Evolutionary conservation across 306 rosid genomes (phyloP).

Genomic region (Acmispon strigosus): DNA sequence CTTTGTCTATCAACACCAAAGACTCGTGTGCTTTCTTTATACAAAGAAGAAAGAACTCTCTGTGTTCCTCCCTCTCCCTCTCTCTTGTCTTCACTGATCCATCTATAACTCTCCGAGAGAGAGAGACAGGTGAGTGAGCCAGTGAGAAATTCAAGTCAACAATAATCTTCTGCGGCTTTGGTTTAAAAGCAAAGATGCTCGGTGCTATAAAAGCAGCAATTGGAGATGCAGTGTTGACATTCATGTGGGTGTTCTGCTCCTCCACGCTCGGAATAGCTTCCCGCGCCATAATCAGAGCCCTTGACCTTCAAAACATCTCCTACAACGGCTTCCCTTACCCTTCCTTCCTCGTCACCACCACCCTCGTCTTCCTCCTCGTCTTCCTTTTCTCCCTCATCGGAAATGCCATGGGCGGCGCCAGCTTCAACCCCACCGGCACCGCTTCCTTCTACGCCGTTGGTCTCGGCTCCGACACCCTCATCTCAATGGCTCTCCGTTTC

Average conservation of each 20-base stretch:
- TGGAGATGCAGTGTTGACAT: slow-evolving; percentile 63
- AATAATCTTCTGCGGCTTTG: background rate
- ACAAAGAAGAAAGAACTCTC: slow-evolving; percentile 1
- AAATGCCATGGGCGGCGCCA: slow-evolving; percentile 70
- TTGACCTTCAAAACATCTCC: slow-evolving; percentile 27
- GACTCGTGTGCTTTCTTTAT: background rate
- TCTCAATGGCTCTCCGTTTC: slow-evolving; percentile 81
- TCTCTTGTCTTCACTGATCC: background rate
- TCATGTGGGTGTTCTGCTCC: slow-evolving; percentile 68
- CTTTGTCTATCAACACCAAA: background rate
- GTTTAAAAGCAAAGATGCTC: slow-evolving; percentile 4
- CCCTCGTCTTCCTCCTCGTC: slow-evolving; percentile 54
- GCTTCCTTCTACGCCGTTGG: slow-evolving; percentile 80
- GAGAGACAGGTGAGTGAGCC: background rate
- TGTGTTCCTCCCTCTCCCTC: background rate
- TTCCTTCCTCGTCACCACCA: slow-evolving; percentile 49
- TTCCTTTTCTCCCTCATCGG: slow-evolving; percentile 51
- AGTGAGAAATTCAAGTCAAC: background rate
- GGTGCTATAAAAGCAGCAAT: slow-evolving; percentile 52
- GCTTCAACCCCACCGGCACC: slow-evolving; percentile 83
- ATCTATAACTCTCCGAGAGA: background rate
- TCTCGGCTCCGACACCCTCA: slow-evolving; percentile 56
- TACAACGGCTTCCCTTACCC: slow-evolving; percentile 40
- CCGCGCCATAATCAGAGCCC: slow-evolving; percentile 17
- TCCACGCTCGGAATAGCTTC: slow-evolving; percentile 58